Evolutionary conservation across 257 asterid species (phyloP), one percentile per base, ranked within the genome.

Genomic region (Sherardia arvensis): DNA sequence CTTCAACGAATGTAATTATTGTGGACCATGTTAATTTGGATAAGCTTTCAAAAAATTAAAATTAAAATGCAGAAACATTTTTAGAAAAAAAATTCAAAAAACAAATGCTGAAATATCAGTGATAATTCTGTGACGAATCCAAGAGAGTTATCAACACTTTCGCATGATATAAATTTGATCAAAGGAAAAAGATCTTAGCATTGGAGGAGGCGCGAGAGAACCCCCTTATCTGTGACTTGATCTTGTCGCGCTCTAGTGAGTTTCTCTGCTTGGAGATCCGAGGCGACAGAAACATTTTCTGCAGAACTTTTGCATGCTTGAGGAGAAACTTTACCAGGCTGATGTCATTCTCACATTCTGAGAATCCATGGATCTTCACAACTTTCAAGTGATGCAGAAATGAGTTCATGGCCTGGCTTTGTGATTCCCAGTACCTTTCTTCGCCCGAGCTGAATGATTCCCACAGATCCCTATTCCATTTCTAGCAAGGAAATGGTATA

Each of bases 401-500:
- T 4, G 94, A 75, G 32, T 69, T 69, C 75, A 86, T 49, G 1
- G 74, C 73, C 34, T 80, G 78, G 10, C 80, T 80, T 64, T 86
- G 91, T 12, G 95, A 84, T 48, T 86, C 96, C 97, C 96, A 91
- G 59, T 72, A 85, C 56, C 72, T 74, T 70, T 90, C 96, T 69
- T 83, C 95, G 12, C 86, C 85, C 0, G 86, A 72, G 76, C 79
- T 81, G 14, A 85, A 70, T 11, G 69, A 57, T 64, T 82, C 84
- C 96, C 84, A 79, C 0, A 77, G 69, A 11, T 84, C 87, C 81
- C 76, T 80, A 76, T 84, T 78, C 94, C 87, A 80, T 77, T 75
- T 77, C 93, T 87, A 78, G 21, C 12, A 58, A 25, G n/a, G 43
- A 56, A 56, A 43, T 43, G 51, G 47, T 38, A 36, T n/a, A 38